Evolutionary conservation across 2,329 filamentous ascomycete genomes (phyloP).

Genomic region (Penicillium verrucosum): DNA sequence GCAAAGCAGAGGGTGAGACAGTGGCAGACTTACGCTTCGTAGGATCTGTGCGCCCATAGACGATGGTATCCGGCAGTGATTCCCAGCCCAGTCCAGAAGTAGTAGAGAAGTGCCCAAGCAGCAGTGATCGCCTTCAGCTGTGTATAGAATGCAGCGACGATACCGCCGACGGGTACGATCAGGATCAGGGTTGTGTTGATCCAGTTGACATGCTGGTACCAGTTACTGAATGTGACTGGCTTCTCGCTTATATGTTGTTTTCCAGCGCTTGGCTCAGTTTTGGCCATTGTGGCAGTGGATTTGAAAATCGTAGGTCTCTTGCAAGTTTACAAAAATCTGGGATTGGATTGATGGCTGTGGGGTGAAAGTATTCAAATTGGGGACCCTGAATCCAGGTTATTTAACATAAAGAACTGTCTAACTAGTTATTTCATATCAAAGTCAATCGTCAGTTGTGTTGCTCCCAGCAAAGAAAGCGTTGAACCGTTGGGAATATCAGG

Average conservation of each 20-base stretch:
- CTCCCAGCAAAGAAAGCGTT: constrained; percentile 7
- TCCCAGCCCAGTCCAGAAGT: constrained; percentile 73
- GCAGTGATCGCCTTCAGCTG: constrained; percentile 65
- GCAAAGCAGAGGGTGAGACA: not conserved
- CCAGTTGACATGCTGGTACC: constrained; percentile 88
- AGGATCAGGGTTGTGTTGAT: constrained; percentile 76
- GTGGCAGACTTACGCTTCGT: constrained; percentile 43
- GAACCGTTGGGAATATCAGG: constrained; percentile 9
- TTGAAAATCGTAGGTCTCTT: not conserved
- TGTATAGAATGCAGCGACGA: constrained; percentile 70
- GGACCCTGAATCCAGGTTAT: not conserved
- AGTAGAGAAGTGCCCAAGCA: constrained; percentile 68
- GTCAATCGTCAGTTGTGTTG: not conserved
- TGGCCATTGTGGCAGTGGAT: not conserved
- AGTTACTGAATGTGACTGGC: constrained; percentile 73
- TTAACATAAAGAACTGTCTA: not conserved
- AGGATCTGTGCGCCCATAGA: constrained; percentile 77
- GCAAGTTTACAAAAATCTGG: not conserved
- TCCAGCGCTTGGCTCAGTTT: not conserved
- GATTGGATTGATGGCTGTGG: not conserved
- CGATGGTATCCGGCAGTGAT: constrained; percentile 75
- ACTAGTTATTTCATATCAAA: not conserved
- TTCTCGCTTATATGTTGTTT: constrained; percentile 79
- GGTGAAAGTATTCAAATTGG: no score
- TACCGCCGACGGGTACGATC: constrained; percentile 67